phyloP scores from a whole-genome alignment of 768 basidiomycete genomes.

The Leccinum obscurum region DNA sequence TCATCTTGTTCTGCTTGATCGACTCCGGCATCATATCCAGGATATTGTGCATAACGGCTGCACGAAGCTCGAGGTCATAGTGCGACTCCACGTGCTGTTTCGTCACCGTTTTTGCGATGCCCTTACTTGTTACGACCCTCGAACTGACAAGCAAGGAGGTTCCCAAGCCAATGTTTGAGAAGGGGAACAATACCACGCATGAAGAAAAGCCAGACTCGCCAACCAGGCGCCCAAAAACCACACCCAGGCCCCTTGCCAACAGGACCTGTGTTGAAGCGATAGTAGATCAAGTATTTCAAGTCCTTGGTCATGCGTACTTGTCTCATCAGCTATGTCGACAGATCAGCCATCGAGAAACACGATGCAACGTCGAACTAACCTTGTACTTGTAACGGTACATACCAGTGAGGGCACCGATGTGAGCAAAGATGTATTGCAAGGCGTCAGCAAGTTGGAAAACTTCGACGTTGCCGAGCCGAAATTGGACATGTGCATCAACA shows the following conservation, averaged over 20 bases:
- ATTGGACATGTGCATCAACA: constrained; percentile 98
- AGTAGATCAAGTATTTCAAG: constrained; percentile 96
- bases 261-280: constrained; percentile 99
- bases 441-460: constrained; percentile 99
- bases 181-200: constrained; percentile 98
- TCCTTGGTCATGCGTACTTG: constrained; percentile 99
- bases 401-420: constrained; percentile 96
- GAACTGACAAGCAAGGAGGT: constrained; percentile 96
- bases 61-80: constrained; percentile 95
- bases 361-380: constrained; percentile 40
- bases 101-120: constrained; percentile 96
- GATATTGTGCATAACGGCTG: constrained; percentile 99
- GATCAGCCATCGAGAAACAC: constrained; percentile 7
- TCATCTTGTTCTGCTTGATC: constrained; percentile 99
- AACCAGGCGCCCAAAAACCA: constrained; percentile 99
- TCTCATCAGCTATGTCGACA: constrained; percentile 74
- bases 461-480: constrained; percentile 96
- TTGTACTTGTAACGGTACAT: constrained; percentile 99
- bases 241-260: constrained; percentile 99
- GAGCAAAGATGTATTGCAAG: constrained; percentile 95
- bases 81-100: constrained; percentile 99
- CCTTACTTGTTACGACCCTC: constrained; percentile 97
- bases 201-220: constrained; percentile 99
- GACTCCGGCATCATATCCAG: constrained; percentile 99
- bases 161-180: constrained; percentile 96